Percentiles rank a stretch among this genome's conserved stretches.
phyloP scores from a whole-genome alignment of 2,329 filamentous ascomycete genomes.

The Incumbomyces delicatus region DNA sequence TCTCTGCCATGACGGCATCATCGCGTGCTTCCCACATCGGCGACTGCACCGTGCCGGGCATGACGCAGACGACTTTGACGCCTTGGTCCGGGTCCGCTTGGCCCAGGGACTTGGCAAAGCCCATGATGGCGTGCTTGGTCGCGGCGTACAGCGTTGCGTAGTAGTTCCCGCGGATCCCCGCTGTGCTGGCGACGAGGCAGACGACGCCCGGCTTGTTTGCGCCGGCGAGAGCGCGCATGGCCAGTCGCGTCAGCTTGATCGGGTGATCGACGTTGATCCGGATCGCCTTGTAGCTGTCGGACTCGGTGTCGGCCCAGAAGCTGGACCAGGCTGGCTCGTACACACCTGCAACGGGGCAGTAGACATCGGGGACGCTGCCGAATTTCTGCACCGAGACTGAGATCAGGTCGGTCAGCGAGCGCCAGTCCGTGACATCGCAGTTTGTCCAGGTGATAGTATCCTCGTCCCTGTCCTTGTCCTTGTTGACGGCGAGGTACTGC shows the following conservation, averaged over 20 bases:
- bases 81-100: conserved; percentile 33
- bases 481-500: conserved; percentile 31
- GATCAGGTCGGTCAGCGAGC: conserved; percentile 41
- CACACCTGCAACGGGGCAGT: conserved; percentile 34
- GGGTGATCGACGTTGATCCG: conserved; percentile 46
- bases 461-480: conserved; percentile 20
- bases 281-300: conserved; percentile 35
- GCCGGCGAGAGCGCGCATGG: conserved; percentile 38
- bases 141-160: conserved; percentile 38
- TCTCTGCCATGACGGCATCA: conserved; percentile 38
- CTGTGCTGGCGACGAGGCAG: conserved; percentile 41
- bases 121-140: conserved; percentile 41
- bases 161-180: conserved; percentile 32
- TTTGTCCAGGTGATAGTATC: conserved; percentile 35
- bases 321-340: conserved; percentile 35
- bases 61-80: conserved; percentile 52
- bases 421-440: conserved; percentile 42
- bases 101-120: conserved; percentile 41
- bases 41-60: conserved; percentile 51
- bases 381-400: conserved; percentile 36
- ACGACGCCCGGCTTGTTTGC: conserved; percentile 26
- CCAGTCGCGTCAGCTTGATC: conserved; percentile 42
- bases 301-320: conserved; percentile 39
- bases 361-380: conserved; percentile 19
- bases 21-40: conserved; percentile 52